Evolutionary conservation across 805 yeast species (phyloP), one percentile per base, ranked within the genome.

Genomic region (Clavispora phyllophila): DNA sequence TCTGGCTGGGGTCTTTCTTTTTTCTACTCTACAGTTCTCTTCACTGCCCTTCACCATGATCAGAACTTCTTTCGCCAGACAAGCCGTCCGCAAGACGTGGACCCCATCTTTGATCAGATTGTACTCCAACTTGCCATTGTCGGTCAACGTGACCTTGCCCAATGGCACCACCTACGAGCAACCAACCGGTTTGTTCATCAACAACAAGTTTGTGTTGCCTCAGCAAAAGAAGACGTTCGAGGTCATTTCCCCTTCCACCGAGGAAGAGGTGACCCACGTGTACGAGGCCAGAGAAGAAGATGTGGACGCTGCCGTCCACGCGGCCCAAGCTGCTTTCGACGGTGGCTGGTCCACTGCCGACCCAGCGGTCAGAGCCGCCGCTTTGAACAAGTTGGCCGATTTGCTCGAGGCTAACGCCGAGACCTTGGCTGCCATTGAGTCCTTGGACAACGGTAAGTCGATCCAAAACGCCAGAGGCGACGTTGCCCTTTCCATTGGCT

Each of bases 371-470:
- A 80, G 96, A 59, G 82, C 82, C 39, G 68, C 61, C 43, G 77
- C 77, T 34, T 70, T 90, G 50, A 61, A 67, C 68, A 84, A 79
- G 65, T 76, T 90, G 44, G 95, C 96, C 25, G 88, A 84, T 47
- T 70, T 83, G 55, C 64, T 89, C 45, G 96, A 88, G 58, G 70
- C 76, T 53, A 70, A 89, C 58, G 72, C 79, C 36, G 93, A 86
- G 44, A 67, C 78, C 27, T 67, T 90, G 45, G 89, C 96, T 23
- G 70, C 79, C 35, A 84, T 90, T 57, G 97, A 90, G 68, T 74
- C 96, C 18, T 70, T 84, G 59, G 96, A 90, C 65, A 87, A 88
- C 60, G 97, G 97, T 66, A 90, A 90, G 72, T 84, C 96, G 31
- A 64, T 82, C 51, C 58, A 65, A 37, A 77, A 81, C 61, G 79